Evolutionary conservation across 805 yeast genomes (phyloP).

Genomic region (Metschnikowia lunata): DNA sequence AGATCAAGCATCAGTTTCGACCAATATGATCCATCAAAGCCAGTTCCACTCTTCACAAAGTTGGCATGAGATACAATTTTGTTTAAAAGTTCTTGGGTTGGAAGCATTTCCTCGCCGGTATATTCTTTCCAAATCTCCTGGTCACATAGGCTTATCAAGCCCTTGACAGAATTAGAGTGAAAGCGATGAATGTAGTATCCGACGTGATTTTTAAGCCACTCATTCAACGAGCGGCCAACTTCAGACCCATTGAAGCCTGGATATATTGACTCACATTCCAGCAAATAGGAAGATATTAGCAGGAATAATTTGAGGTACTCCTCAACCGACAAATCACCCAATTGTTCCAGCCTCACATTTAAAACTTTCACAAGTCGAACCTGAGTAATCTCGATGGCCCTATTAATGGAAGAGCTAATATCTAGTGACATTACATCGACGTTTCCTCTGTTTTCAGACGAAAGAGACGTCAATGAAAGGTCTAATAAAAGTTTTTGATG

Average conservation of each 20-base stretch:
- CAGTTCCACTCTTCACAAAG: constrained; percentile 20
- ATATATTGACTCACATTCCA: constrained; percentile 78
- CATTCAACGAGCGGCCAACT: constrained; percentile 50
- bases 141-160: constrained; percentile 49
- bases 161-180: constrained; percentile 48
- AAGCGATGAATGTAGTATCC: constrained; percentile 52
- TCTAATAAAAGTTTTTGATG: constrained; percentile 81
- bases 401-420: constrained; percentile 58
- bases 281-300: constrained; percentile 62
- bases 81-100: constrained; percentile 23
- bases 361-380: constrained; percentile 72
- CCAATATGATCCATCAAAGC: constrained; percentile 29
- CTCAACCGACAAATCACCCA: constrained; percentile 51
- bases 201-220: constrained; percentile 62
- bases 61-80: constrained; percentile 23
- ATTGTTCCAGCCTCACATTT: constrained; percentile 70
- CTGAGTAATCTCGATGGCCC: constrained; percentile 69
- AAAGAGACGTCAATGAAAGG: constrained; percentile 44
- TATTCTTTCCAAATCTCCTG: constrained; percentile 78
- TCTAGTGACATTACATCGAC: constrained; percentile 58
- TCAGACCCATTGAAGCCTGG: constrained; percentile 59
- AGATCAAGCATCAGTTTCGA: constrained; percentile 21
- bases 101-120: constrained; percentile 40
- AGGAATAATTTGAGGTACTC: constrained; percentile 65
- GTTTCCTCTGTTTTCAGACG: constrained; percentile 18